These are phyloP conservation scores for Ascochyta fabae DNA, from an alignment of 2,329 filamentous ascomycete genomes.

Conservation along the genomic window DNA sequence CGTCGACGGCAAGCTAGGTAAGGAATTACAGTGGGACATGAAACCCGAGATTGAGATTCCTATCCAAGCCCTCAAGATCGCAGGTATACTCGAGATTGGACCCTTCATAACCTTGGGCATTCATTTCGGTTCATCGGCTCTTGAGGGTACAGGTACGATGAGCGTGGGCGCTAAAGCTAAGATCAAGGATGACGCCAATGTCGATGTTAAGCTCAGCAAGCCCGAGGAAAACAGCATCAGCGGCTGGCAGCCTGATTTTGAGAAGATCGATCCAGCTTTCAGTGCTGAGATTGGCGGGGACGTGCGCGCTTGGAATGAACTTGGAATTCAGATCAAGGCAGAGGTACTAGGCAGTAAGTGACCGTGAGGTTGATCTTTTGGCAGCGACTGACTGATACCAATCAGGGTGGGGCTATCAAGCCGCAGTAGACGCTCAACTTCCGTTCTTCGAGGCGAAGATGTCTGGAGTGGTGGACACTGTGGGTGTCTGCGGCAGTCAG, in stretches of 20 bases:
- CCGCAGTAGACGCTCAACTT: conserved; percentile 27
- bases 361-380: background rate
- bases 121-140: conserved; percentile 27
- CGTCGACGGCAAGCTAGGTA: conserved; percentile 30
- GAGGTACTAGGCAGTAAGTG: conserved; percentile 26
- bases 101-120: conserved; percentile 31
- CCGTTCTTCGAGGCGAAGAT: conserved; percentile 29
- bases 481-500: conserved; percentile 25
- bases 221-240: conserved; percentile 25
- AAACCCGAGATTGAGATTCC: conserved; percentile 32
- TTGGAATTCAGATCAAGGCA: conserved; percentile 29
- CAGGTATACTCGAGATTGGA: conserved; percentile 25
- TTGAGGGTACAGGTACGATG: conserved; percentile 22
- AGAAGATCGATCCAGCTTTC: conserved; percentile 27
- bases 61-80: conserved; percentile 28
- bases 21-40: conserved; percentile 27
- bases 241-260: conserved; percentile 28
- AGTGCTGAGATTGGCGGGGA: conserved; percentile 26
- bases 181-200: conserved; percentile 25
- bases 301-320: conserved; percentile 29
- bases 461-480: conserved; percentile 15
- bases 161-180: conserved; percentile 28
- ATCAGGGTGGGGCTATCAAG: conserved; percentile 31
- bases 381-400: background rate
- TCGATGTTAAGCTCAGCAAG: conserved; percentile 18